Base-by-base conservation (phyloP, 257 asterid species). In the Fraxinus excelsior region DNA sequence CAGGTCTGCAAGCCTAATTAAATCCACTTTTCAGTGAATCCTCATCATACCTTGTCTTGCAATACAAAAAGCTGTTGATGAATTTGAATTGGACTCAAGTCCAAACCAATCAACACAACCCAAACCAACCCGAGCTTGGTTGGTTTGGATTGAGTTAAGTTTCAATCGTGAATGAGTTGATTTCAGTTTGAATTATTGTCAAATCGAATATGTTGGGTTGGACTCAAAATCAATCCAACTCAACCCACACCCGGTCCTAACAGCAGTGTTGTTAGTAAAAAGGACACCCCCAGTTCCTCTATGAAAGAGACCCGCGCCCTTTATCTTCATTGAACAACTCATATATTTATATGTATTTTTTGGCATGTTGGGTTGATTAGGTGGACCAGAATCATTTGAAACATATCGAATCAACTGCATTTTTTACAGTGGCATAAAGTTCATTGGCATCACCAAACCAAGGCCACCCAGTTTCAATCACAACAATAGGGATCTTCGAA, bases 391-490 rank as follows among this genome's bases (percentile, higher is more conserved):
- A 78, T 87, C 91, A 51, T 93, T 93, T 14, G 86, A 78, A 77
- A 90, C 97, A 12, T 94, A 95, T 19, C 80, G 82, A 23, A 91
- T 80, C 85, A 93, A 85, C 94, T 0, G 98, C 95, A 68, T 93
- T 90, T 69, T 74, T 77, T 18, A 72, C 4, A 0, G 95, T 87
- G 11, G 98, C 97, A 74, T 89, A 91, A 0, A 93, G 92, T 74
- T 93, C 98, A 0, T 76, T 87, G 23, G 89, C 68, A 34, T 89
- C 91, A 0, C 98, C 97, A 31, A 80, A 64, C 85, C 86, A 93
- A 0, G 98, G 98, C 98, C 98, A 93, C 3, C 98, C 98, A 0
- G 98, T 90, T 82, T 93, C 98, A 0, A 96, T 90, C 70, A 91
- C 98, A 19, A 91, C 89, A 12, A 93, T 76, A 0, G 95, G 95